Evolutionary conservation across 345 rosid genomes (phyloP).

Genomic region (Alliaria petiolata): DNA sequence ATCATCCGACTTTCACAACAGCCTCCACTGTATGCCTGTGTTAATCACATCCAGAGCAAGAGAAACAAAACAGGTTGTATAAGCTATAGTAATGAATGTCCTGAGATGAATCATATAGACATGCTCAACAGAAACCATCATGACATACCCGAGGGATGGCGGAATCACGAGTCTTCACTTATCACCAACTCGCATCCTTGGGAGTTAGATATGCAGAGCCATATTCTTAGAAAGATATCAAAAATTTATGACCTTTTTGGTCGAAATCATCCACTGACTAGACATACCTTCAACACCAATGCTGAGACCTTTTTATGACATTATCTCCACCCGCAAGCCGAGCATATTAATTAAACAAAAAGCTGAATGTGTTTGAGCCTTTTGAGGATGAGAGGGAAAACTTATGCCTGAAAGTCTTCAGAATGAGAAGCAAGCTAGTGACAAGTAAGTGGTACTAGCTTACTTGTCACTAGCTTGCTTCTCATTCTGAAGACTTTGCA

Average conservation of each 20-base stretch:
- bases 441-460: no score
- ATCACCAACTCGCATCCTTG: conserved; percentile 88
- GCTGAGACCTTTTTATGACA: conserved; percentile 44
- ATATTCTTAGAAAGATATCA: background rate
- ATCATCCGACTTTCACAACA: conserved; percentile 48
- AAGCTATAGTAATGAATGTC: background rate
- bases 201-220: conserved; percentile 1
- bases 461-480: conserved; percentile 20
- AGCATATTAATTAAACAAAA: background rate
- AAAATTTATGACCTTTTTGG: background rate
- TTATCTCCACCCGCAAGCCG: conserved; percentile 35
- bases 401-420: no score
- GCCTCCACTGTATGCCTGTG: conserved; percentile 64
- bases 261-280: background rate
- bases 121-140: background rate
- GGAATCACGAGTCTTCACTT: conserved; percentile 75
- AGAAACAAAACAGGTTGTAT: background rate
- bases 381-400: no score
- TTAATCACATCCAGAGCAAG: conserved; percentile 19
- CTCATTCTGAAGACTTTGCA: conserved; percentile 29
- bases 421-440: no score
- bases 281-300: conserved; percentile 59
- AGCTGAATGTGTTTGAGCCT: background rate
- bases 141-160: no score
- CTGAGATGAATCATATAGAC: background rate